Conservation (phyloP, 2,329 filamentous ascomycete species). For the Colletotrichum sidae region DNA sequence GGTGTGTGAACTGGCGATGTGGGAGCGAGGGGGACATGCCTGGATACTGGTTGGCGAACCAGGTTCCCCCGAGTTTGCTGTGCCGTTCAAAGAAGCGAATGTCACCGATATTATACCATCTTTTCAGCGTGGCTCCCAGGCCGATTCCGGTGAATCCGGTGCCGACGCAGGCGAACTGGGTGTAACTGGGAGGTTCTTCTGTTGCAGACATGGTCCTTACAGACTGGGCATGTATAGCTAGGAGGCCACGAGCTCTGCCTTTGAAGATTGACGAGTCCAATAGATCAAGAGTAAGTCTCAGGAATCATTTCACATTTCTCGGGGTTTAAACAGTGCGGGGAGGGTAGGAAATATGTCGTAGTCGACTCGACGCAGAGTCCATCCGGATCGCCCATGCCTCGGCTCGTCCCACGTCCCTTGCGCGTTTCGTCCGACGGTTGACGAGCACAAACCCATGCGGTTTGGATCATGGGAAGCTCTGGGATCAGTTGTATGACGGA, state of each 20-base stretch:
- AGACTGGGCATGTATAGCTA: too few relatives aligned
- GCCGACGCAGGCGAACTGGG: conserved; percentile 62
- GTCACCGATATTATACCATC: conserved; percentile 68
- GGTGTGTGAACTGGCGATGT: background rate
- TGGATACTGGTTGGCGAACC: conserved; percentile 73
- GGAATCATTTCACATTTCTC: background rate
- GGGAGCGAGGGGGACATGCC: conserved; percentile 45
- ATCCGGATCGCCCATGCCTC: conserved; percentile 6
- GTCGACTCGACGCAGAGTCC: conserved; percentile 11
- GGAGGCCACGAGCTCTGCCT: background rate
- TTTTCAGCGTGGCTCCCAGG: conserved; percentile 68
- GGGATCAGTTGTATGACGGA: too few relatives aligned
- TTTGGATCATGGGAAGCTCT: too few relatives aligned
- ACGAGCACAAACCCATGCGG: too few relatives aligned
- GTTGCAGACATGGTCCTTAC: conserved; percentile 5
- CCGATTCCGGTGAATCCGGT: conserved; percentile 72
- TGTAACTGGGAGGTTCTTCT: conserved; percentile 42
- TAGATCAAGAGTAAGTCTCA: conserved; percentile 1
- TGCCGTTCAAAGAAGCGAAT: conserved; percentile 71
- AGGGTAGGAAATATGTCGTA: conserved; percentile 28
- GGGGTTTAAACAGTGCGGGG: background rate
- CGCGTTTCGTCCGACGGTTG: background rate
- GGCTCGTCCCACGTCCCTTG: conserved; percentile 7
- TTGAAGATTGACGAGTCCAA: too few relatives aligned
- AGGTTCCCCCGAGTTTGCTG: conserved; percentile 70